Evolutionary conservation across 163 green algal genomes (phyloP).

Genomic region (Volvox carteri): DNA sequence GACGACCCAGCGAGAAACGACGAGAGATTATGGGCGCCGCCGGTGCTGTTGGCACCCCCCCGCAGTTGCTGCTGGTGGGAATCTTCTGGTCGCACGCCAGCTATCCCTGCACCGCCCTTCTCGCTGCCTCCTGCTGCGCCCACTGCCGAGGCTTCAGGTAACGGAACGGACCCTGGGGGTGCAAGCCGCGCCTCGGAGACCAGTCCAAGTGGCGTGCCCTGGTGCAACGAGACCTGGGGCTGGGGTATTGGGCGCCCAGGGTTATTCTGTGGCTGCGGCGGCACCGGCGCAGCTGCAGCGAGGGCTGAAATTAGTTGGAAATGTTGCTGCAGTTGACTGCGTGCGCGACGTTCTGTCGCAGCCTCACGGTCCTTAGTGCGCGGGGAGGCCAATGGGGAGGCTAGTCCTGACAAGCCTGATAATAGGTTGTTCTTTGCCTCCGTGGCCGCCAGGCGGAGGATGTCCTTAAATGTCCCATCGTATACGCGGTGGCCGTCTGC

Average conservation of each 20-base stretch:
- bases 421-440: constrained; percentile 47
- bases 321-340: background rate
- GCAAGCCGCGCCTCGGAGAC: no score
- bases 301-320: background rate
- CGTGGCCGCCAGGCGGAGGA: background rate
- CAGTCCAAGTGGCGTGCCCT: no score
- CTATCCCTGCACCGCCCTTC: background rate
- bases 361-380: constrained; percentile 1
- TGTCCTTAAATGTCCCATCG: constrained; percentile 43
- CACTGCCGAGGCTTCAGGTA: background rate
- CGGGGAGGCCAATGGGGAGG: constrained; percentile 31
- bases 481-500: constrained; percentile 53
- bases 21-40: background rate
- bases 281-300: background rate
- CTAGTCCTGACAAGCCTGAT: background rate
- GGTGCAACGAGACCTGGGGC: no score
- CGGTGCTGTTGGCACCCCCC: background rate
- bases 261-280: background rate
- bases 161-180: background rate
- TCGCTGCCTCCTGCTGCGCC: background rate
- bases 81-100: background rate
- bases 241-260: background rate
- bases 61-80: background rate
- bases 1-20: background rate
- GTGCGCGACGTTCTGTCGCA: background rate